Evolutionary conservation across 257 asterid species (phyloP).

Genomic region (Echium plantagineum): DNA sequence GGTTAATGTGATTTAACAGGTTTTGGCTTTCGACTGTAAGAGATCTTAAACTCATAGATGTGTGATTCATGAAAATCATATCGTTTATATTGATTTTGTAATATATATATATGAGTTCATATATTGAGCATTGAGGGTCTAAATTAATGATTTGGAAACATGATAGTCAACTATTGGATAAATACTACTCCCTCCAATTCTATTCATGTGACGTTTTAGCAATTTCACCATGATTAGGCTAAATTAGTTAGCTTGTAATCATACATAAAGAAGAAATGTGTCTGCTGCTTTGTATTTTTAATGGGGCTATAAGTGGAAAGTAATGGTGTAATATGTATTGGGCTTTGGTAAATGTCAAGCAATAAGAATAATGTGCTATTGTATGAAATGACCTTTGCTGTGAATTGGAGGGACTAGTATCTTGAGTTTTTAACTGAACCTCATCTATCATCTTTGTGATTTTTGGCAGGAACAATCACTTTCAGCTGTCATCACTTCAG

Average conservation of each 20-base stretch:
- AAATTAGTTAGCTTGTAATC: too few relatives aligned
- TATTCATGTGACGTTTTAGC: too few relatives aligned
- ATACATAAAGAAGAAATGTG: too few relatives aligned
- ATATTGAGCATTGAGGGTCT: not conserved
- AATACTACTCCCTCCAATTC: too few relatives aligned
- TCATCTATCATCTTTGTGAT: not conserved
- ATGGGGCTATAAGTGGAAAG: too few relatives aligned
- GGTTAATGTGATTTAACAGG: not conserved
- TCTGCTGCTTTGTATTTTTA: too few relatives aligned
- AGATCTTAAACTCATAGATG: not conserved
- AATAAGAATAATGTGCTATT: too few relatives aligned
- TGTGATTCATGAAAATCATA: not conserved
- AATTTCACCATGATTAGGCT: too few relatives aligned
- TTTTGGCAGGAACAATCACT: slow-evolving; percentile 79
- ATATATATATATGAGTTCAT: not conserved
- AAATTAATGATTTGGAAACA: not conserved
- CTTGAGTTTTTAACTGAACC: not conserved
- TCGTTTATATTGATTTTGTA: not conserved
- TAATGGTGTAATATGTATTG: too few relatives aligned
- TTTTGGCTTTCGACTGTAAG: not conserved
- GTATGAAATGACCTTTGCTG: too few relatives aligned
- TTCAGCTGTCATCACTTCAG: slow-evolving; percentile 85
- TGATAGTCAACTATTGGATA: not conserved
- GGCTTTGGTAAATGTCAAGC: too few relatives aligned
- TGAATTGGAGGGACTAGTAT: too few relatives aligned